Evolutionary conservation across 352 stramenopile genomes (phyloP).

Genomic region (Phytophthora fragariae): DNA sequence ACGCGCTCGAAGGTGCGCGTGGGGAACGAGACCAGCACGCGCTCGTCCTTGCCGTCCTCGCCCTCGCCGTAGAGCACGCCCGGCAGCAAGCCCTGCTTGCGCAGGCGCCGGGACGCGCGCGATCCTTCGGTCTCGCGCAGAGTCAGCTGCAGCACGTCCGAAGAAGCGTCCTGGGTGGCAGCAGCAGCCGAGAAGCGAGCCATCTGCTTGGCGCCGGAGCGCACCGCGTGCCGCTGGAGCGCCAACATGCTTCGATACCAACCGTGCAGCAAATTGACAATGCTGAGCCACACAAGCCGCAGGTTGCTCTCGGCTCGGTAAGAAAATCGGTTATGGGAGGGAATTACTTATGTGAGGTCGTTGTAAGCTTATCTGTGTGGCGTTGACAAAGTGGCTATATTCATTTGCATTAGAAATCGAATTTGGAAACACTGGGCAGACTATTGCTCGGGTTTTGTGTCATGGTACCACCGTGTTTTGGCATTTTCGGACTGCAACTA

Average conservation of each 20-base stretch:
- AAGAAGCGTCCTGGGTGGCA: slow-evolving; percentile 16
- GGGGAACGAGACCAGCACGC: slow-evolving; percentile 78
- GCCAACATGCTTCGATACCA: slow-evolving; percentile 49
- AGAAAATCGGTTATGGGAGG: too few relatives aligned
- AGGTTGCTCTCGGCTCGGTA: not conserved
- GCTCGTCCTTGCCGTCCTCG: slow-evolving; percentile 64
- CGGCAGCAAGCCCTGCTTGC: slow-evolving; percentile 81
- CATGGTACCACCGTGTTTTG: not conserved
- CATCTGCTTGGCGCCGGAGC: slow-evolving; percentile 38
- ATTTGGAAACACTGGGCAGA: not conserved
- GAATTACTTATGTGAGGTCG: not conserved
- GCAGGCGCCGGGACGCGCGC: slow-evolving; percentile 78
- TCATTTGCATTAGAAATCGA: not conserved
- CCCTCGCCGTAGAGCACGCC: slow-evolving; percentile 89
- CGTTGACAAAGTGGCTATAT: not conserved
- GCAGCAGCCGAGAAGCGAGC: slow-evolving; percentile 60
- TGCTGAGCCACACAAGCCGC: slow-evolving; percentile 39
- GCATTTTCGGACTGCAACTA: slow-evolving; percentile 29
- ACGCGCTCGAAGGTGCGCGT: slow-evolving; percentile 82
- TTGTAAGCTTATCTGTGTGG: not conserved
- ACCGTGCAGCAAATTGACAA: slow-evolving; percentile 22
- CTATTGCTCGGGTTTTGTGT: not conserved
- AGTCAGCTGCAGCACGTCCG: slow-evolving; percentile 64
- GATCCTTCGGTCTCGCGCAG: slow-evolving; percentile 76
- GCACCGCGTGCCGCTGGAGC: slow-evolving; percentile 53